A percentile compares a stretch with the other conserved stretches of the same genome.
Evolutionary conservation across 148 eudicot genomes (phyloP).

Genomic region (Rhododendron ovatum): DNA sequence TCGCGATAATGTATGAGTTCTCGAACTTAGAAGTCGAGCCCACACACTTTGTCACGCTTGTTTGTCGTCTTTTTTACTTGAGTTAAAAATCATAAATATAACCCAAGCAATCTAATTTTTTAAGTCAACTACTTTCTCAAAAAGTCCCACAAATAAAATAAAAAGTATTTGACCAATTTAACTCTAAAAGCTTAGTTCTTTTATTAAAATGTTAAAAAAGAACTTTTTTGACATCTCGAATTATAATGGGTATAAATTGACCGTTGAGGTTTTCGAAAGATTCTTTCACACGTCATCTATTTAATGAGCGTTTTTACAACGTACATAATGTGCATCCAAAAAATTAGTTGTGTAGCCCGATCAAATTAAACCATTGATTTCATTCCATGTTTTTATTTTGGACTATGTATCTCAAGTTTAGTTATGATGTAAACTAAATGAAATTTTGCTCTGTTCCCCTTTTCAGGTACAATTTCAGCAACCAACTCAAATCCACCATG

Average conservation of each 20-base stretch:
- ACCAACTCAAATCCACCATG: conserved; percentile 54
- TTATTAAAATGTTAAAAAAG: neutral
- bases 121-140: neutral
- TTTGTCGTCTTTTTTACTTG: neutral
- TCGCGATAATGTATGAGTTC: neutral
- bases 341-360: neutral
- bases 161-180: neutral
- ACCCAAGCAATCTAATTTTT: neutral
- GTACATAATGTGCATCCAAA: neutral
- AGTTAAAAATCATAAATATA: neutral
- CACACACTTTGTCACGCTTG: neutral
- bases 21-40: neutral
- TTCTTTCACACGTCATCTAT: neutral
- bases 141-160: neutral
- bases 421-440: neutral
- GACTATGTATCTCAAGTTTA: neutral
- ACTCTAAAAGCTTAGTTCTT: neutral
- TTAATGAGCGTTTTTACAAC: neutral
- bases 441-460: conserved; percentile 14
- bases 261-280: neutral
- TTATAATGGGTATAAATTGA: neutral
- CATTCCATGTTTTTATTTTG: neutral
- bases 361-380: neutral
- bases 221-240: neutral
- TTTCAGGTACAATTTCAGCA: conserved; percentile 47